Evolutionary conservation across 225 moss, liverwort and hornwort species (phyloP).

Genomic region (Pseudoscleropodium purum): DNA sequence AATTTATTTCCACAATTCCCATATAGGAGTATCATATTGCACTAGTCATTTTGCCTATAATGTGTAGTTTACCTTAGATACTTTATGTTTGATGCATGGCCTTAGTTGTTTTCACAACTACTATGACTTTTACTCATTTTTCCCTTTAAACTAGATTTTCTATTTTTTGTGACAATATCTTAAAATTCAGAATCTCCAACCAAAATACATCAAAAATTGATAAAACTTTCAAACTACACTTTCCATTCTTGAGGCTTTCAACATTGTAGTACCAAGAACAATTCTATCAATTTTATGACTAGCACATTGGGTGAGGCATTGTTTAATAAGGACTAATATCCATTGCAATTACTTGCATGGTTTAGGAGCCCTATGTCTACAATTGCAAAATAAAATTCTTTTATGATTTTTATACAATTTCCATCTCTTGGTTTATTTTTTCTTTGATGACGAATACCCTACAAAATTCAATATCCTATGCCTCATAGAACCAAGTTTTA

Average conservation of each 20-base stretch:
- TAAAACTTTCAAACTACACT: neutral
- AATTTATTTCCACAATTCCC: neutral
- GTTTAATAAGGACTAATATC: neutral
- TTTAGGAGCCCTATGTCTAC: neutral
- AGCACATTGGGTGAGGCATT: accelerated
- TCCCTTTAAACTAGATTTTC: neutral
- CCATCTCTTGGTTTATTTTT: neutral
- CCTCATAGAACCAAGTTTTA: neutral
- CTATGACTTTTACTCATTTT: neutral
- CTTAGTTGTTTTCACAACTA: neutral
- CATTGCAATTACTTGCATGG: neutral
- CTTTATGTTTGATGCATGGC: neutral
- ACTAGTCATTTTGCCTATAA: neutral
- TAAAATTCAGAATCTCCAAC: neutral
- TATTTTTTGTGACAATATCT: neutral
- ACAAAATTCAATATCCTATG: neutral
- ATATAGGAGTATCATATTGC: neutral
- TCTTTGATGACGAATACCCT: accelerated
- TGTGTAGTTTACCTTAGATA: neutral
- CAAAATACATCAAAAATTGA: neutral
- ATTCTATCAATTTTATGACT: neutral
- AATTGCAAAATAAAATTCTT: neutral
- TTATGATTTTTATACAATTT: neutral
- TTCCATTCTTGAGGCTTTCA: neutral
- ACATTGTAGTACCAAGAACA: accelerated